Evolutionary conservation across 1,284 basidiomycete species (phyloP), one percentile per base, ranked within the genome.

Genomic region (Cryptococcus wingfieldii): DNA sequence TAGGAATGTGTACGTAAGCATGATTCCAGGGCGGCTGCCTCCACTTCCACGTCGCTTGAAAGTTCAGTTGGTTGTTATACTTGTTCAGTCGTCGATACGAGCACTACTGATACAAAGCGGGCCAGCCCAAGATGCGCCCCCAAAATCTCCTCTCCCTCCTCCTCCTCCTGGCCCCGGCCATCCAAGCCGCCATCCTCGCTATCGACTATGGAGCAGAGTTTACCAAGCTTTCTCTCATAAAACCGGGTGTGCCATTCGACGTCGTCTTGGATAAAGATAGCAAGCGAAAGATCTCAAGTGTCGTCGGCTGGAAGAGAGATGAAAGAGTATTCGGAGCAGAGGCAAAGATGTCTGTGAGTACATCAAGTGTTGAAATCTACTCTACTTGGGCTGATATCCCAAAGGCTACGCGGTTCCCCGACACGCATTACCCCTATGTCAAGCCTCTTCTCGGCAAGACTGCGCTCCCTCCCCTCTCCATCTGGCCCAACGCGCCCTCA

Each of bases 191-290:
- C 5, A 82, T 96, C 14, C 84, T 97, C 51, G 90, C 91, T 25
- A 90, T 97, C 69, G 93, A 97, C 83, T 95, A 94, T 83, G 94
- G 93, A 71, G 84, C 89, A 42, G 93, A 97, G 78, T 92, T 86
- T 81, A 95, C 92, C 70, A 98, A 98, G 77, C 89, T 92, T 28
- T 94, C 93, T 9, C 81, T 98, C 59, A 89, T 98, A 83, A 95
- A 95, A 71, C 95, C 95, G 1, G 95, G 94, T 42, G 80, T 90
- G 50, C 93, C 95, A 1, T 96, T 98, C 69, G 95, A 99, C 77
- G 90, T 99, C 34, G 81, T 99, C 38, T 81, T 98, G 50, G 94
- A 96, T 78, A 89, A 90, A 72, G 95, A 98, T 75, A 95, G 91
- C 42, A 98, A 97, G 79, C 83, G 95, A 62, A 98, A 98, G 79